A percentile compares a stretch with the other conserved stretches of the same genome.
Evolutionary conservation across 2,329 filamentous ascomycete species (phyloP).

Genomic region (Cladobotryum mycophilum): DNA sequence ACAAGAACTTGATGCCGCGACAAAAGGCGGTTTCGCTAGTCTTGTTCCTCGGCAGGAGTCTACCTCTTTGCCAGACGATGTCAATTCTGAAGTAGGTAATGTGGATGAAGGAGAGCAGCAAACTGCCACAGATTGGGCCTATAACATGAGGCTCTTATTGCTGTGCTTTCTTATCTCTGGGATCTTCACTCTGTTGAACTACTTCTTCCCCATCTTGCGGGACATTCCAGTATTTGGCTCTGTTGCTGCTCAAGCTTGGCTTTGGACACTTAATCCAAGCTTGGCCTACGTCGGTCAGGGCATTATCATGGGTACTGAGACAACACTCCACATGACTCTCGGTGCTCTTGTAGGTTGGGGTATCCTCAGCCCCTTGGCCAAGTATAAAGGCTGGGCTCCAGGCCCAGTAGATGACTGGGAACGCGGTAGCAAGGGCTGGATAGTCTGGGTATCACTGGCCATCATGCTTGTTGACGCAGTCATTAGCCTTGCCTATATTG

Average conservation of each 20-base stretch:
- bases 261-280: constrained; percentile 94
- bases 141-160: constrained; percentile 49
- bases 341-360: constrained; percentile 89
- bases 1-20: constrained; percentile 28
- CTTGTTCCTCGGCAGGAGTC: constrained; percentile 30
- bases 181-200: constrained; percentile 71
- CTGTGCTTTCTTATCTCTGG: constrained; percentile 55
- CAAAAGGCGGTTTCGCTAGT: constrained; percentile 37
- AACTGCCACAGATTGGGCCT: constrained; percentile 33
- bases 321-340: constrained; percentile 90
- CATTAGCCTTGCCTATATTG: constrained; percentile 12
- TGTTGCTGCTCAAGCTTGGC: constrained; percentile 69
- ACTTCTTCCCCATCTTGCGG: constrained; percentile 80
- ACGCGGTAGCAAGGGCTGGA: constrained; percentile 93
- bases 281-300: constrained; percentile 97
- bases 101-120: constrained; percentile 26
- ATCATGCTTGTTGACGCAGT: constrained; percentile 68
- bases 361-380: constrained; percentile 81
- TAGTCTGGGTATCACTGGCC: constrained; percentile 90
- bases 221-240: constrained; percentile 82
- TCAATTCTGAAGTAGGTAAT: constrained; percentile 16
- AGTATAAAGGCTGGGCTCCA: constrained; percentile 80
- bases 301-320: constrained; percentile 96
- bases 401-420: constrained; percentile 86
- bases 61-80: constrained; percentile 13